Conservation (phyloP, 148 eudicot species). For the Chenopodium formosanum region DNA sequence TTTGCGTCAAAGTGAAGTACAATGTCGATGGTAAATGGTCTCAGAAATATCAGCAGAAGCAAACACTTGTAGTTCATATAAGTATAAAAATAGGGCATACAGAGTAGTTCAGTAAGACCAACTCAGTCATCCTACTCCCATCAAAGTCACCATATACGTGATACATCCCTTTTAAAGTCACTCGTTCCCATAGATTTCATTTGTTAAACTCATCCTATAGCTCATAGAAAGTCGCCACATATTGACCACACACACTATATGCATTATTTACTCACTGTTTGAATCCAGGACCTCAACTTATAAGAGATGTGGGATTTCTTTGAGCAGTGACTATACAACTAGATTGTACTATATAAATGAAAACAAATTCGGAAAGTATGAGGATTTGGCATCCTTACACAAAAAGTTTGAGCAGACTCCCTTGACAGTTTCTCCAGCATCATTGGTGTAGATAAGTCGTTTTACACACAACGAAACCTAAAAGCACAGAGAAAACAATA, state of each 20-base stretch:
- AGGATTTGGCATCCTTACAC: constrained; percentile 57
- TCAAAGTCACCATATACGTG: too few relatives aligned
- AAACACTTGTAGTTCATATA: neutral
- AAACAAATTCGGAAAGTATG: neutral
- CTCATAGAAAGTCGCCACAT: neutral
- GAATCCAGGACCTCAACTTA: neutral
- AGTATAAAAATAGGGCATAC: neutral
- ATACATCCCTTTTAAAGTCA: neutral
- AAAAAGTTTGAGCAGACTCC: constrained; percentile 99
- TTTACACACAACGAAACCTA: constrained; percentile 99
- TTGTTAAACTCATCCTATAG: neutral
- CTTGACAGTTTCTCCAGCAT: constrained; percentile 79
- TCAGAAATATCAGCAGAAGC: neutral
- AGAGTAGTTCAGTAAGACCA: neutral
- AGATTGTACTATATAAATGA: neutral
- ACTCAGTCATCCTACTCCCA: neutral
- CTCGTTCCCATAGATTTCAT: neutral
- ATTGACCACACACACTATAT: neutral
- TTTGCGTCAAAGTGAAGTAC: neutral
- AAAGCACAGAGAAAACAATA: constrained; percentile 19
- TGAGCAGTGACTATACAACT: neutral
- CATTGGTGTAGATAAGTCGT: constrained; percentile 95
- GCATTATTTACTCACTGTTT: neutral
- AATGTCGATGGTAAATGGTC: neutral
- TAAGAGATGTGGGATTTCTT: neutral